A percentile compares a stretch with the other conserved stretches of the same genome.
These are phyloP conservation scores for Alternaria conjuncta DNA, from an alignment of 2,329 filamentous ascomycete species.

Conservation along the genomic window DNA sequence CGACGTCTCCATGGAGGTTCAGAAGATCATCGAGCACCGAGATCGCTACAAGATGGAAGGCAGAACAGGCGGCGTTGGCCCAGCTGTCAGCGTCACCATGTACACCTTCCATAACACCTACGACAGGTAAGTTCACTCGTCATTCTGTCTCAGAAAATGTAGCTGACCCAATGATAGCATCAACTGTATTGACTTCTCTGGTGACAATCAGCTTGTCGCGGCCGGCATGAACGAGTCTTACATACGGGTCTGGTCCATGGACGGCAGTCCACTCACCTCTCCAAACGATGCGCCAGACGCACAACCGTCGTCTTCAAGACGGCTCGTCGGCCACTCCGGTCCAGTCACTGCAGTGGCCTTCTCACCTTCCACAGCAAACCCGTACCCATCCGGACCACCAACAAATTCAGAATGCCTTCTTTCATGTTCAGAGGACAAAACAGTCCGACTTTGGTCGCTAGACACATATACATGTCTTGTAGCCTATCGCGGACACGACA, in stretches of 20 bases:
- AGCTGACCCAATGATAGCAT: slow-evolving; percentile 61
- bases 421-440: slow-evolving; percentile 85
- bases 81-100: slow-evolving; percentile 89
- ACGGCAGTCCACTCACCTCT: slow-evolving; percentile 80
- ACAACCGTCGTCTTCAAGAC: slow-evolving; percentile 71
- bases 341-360: slow-evolving; percentile 91
- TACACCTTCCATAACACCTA: slow-evolving; percentile 98
- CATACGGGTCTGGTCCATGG: slow-evolving; percentile 90
- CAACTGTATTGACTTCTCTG: slow-evolving; percentile 94
- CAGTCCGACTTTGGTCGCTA: slow-evolving; percentile 89
- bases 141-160: neutral
- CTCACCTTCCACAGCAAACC: slow-evolving; percentile 69
- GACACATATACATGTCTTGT: slow-evolving; percentile 92
- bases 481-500: slow-evolving; percentile 91
- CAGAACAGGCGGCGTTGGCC: slow-evolving; percentile 80
- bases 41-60: slow-evolving; percentile 90
- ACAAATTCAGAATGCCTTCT: slow-evolving; percentile 77
- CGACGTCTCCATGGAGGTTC: slow-evolving; percentile 92
- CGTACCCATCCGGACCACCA: slow-evolving; percentile 56
- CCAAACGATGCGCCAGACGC: slow-evolving; percentile 61
- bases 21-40: slow-evolving; percentile 89
- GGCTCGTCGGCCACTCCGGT: slow-evolving; percentile 84
- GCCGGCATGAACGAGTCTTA: slow-evolving; percentile 93
- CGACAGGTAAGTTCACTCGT: slow-evolving; percentile 69
- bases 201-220: slow-evolving; percentile 85